These are phyloP conservation scores for Dictyostelium citrinum DNA, from an alignment of 78 protist genomes.

Conservation along the genomic window DNA sequence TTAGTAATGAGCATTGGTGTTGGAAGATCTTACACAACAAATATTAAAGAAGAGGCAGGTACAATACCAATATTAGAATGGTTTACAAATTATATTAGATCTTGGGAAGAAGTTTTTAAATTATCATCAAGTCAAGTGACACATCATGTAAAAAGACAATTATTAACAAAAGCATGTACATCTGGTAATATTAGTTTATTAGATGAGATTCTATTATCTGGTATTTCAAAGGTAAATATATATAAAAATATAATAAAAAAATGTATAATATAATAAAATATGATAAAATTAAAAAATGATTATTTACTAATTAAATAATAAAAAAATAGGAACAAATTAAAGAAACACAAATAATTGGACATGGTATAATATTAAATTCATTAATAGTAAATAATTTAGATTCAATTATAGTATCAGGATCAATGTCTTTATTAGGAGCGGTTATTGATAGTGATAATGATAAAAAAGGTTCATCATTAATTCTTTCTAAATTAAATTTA, in stretches of 20 bases:
- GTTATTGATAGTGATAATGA: constrained; percentile 20
- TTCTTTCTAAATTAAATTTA: background rate
- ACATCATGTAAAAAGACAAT: constrained; percentile 7
- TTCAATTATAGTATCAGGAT: constrained; percentile 44
- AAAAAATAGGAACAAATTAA: constrained; percentile 41
- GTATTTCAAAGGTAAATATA: constrained; percentile 34
- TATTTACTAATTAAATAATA: no score
- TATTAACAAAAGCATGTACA: constrained; percentile 22
- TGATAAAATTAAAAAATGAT: no score
- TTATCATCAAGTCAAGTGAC: background rate
- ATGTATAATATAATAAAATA: no score
- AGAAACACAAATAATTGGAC: constrained; percentile 72
- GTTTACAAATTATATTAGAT: background rate
- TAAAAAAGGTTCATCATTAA: constrained; percentile 20
- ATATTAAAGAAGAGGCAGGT: background rate
- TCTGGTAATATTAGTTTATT: constrained; percentile 42
- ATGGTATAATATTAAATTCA: constrained; percentile 75
- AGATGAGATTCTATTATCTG: constrained; percentile 58
- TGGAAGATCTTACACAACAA: background rate
- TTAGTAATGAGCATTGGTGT: constrained; percentile 13
- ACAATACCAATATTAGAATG: constrained; percentile 33
- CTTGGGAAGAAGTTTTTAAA: constrained; percentile 23
- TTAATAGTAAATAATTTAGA: constrained; percentile 59
- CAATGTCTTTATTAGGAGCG: constrained; percentile 68
- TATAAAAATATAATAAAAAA: no score